Base-by-base conservation (phyloP, 2,329 filamentous ascomycete species). In the Tolypocladium cylindrosporum region DNA sequence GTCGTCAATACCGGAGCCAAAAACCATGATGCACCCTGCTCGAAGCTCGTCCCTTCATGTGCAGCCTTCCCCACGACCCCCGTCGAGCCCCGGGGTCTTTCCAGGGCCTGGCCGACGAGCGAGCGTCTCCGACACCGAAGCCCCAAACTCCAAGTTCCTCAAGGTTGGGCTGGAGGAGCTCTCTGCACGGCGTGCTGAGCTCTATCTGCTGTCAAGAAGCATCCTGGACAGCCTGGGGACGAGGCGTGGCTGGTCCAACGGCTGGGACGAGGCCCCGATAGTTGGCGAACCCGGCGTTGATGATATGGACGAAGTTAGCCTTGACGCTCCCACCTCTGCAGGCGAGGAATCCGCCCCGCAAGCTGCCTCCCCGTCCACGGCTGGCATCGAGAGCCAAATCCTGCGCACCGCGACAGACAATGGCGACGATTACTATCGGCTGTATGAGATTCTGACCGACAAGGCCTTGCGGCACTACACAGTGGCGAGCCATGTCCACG, bases 381-480 rank as follows among this genome's bases (percentile, higher is more conserved):
- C 71, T 13, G 71, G 73, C 0, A 66, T 75, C 0, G 65, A 69
- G 16, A 73, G 81, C 54, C 76, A 79, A 37, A 75, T 85, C 1
- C 74, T 92, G 2, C 79, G 77, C 31, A 79, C 81, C 2, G 86
- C 86, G 0, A 73, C 89, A 1, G 79, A 81, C 60, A 85, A 81
- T 39, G 75, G 77, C 57, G 81, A 83, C 19, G 82, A 84, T 54
- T 92, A 89, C 63, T 86, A 86, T 61, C 76, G 78, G 8, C 75
- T 87, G 0, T 89, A 87, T 65, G 85, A 93, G 67, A 85, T 84
- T 11, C 77, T 97, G n/a, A 96, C 90, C 9, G 88, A 94, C 64
- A 87, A 89, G 61, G 87, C 92, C 3, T 82, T 95, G 58, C 88
- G 89, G 1, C 89, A 96, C 68, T 95, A 90, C 69, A 86, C 86